These are phyloP conservation scores for Lonicera japonica DNA, from an alignment of 129 eudicot genomes.

Conservation along the genomic window DNA sequence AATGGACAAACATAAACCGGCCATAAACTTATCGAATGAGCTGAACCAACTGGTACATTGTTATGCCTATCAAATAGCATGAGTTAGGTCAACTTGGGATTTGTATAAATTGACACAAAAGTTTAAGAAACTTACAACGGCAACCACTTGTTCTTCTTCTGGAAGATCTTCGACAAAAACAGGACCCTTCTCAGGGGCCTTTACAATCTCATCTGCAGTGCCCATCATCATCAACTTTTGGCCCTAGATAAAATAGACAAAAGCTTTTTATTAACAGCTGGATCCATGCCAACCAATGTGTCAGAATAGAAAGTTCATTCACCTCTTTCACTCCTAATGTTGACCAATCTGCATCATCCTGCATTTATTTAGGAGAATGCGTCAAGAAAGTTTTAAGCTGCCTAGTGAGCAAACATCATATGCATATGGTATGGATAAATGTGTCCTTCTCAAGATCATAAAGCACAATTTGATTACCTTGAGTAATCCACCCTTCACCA, in stretches of 20 bases:
- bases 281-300: slow-evolving; percentile 1
- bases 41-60: too few species aligned
- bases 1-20: too few species aligned
- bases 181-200: slow-evolving; percentile 96
- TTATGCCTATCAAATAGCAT: too few species aligned
- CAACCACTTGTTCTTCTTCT: slow-evolving; percentile 87
- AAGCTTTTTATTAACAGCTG: not conserved
- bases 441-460: not conserved
- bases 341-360: slow-evolving; percentile 99
- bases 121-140: slow-evolving; percentile 45
- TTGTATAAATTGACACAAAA: not conserved
- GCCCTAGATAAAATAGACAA: slow-evolving; percentile 47
- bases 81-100: too few species aligned
- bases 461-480: slow-evolving; percentile 47
- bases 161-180: slow-evolving; percentile 95
- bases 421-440: slow-evolving; percentile 7
- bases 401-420: slow-evolving; percentile 3
- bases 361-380: slow-evolving; percentile 9
- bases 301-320: slow-evolving; percentile 13
- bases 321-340: slow-evolving; percentile 95
- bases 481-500: slow-evolving; percentile 88
- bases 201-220: slow-evolving; percentile 91
- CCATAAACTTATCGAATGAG: too few species aligned
- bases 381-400: slow-evolving; percentile 2
- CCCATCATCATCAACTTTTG: slow-evolving; percentile 99